Evolutionary conservation across 179 eudicot genomes (phyloP).

Genomic region (Gypsophila paniculata): DNA sequence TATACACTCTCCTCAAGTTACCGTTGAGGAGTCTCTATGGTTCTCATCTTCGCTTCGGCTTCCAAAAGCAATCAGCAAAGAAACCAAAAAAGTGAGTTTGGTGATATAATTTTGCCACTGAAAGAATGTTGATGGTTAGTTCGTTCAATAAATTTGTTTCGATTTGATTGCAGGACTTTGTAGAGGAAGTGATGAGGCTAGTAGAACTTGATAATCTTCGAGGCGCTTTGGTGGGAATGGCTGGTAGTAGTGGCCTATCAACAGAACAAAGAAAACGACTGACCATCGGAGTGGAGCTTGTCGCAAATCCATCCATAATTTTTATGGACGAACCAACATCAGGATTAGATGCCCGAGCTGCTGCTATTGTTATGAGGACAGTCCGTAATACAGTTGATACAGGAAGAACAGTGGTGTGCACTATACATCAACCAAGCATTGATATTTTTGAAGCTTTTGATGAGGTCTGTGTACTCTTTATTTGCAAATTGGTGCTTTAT

Average conservation of each 20-base stretch:
- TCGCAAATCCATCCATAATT: conserved; percentile 93
- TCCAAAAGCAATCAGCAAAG: conserved; percentile 51
- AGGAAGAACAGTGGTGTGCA: conserved; percentile 93
- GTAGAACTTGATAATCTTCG: conserved; percentile 74
- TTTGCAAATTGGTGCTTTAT: background rate
- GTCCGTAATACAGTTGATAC: conserved; percentile 96
- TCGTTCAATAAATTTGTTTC: conserved; percentile 3
- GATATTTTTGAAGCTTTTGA: conserved; percentile 94
- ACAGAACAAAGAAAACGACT: conserved; percentile 90
- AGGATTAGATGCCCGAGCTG: conserved; percentile 99
- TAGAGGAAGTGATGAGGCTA: conserved; percentile 79
- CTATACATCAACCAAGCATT: conserved; percentile 91
- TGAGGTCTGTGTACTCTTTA: conserved; percentile 47
- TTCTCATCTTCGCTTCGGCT: conserved; percentile 85
- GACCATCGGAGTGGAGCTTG: conserved; percentile 95
- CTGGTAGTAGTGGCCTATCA: conserved; percentile 75
- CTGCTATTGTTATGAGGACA: conserved; percentile 95
- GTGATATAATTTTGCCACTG: background rate
- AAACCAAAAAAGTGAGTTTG: conserved; percentile 48
- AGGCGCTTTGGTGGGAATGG: conserved; percentile 85
- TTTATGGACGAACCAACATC: conserved; percentile 99
- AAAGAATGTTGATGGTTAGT: background rate
- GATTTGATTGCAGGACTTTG: conserved; percentile 61
- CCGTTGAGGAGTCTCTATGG: conserved; percentile 76
- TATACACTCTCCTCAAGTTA: conserved; percentile 93